These are phyloP conservation scores for Taxawa tesnikishii DNA, from an alignment of 2,329 filamentous ascomycete genomes.

Conservation along the genomic window DNA sequence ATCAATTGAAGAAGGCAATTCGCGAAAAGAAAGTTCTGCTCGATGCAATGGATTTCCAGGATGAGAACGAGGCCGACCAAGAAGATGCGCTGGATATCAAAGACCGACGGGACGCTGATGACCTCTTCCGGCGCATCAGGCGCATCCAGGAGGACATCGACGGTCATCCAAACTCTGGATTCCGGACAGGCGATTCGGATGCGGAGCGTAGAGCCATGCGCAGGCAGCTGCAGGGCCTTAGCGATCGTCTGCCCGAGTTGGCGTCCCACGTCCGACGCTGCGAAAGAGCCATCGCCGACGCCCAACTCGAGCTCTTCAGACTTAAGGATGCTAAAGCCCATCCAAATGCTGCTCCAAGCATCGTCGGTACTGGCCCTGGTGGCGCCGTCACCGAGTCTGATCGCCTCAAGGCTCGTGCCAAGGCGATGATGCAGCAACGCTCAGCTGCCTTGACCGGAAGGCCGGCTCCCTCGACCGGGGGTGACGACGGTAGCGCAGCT, in stretches of 20 bases:
- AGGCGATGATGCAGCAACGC: constrained; percentile 97
- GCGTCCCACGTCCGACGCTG: constrained; percentile 85
- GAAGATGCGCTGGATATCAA: constrained; percentile 84
- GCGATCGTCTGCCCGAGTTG: constrained; percentile 80
- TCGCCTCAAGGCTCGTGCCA: constrained; percentile 84
- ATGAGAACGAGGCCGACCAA: constrained; percentile 80
- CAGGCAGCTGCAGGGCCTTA: constrained; percentile 76
- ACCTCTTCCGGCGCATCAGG: constrained; percentile 83
- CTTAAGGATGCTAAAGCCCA: constrained; percentile 87
- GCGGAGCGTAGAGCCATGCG: constrained; percentile 78
- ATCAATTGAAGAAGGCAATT: constrained; percentile 86
- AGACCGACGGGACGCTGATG: constrained; percentile 84
- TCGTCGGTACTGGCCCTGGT: constrained; percentile 87
- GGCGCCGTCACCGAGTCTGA: constrained; percentile 87
- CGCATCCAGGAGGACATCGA: constrained; percentile 93
- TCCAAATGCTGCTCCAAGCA: constrained; percentile 64
- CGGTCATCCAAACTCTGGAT: constrained; percentile 64
- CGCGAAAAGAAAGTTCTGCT: constrained; percentile 87
- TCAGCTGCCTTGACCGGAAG: constrained; percentile 84
- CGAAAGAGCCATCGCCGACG: constrained; percentile 86
- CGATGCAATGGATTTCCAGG: constrained; percentile 92
- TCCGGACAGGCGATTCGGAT: constrained; percentile 65
- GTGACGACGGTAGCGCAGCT: constrained; percentile 62
- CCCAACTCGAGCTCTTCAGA: constrained; percentile 83
- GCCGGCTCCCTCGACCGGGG: constrained; percentile 61